Evolutionary conservation across 768 basidiomycete genomes (phyloP).

Genomic region (Pholiota molesta): DNA sequence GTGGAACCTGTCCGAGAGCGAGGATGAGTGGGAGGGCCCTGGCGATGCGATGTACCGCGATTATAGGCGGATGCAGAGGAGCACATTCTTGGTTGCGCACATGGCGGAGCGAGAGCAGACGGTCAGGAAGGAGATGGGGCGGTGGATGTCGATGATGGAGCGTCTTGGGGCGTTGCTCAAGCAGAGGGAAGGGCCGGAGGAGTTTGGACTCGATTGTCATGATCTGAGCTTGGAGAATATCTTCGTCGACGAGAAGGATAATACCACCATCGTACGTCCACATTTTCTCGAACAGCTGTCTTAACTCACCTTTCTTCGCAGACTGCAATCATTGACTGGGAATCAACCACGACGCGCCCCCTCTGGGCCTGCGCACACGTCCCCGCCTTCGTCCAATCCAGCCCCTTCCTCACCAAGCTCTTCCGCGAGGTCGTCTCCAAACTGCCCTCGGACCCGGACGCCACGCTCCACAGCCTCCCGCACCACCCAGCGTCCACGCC

Average conservation of each 20-base stretch:
- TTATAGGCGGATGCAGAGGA: conserved; percentile 79
- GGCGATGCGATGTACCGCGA: conserved; percentile 82
- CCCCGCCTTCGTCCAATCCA: conserved; percentile 78
- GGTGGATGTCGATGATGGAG: conserved; percentile 75
- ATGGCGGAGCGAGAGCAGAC: conserved; percentile 61
- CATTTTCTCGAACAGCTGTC: not conserved
- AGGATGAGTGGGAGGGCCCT: conserved; percentile 78
- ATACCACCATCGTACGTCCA: conserved; percentile 67
- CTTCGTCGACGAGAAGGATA: conserved; percentile 74
- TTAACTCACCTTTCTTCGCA: conserved; percentile 31
- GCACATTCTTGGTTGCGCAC: conserved; percentile 78
- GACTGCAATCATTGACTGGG: conserved; percentile 92
- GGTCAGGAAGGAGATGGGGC: conserved; percentile 70
- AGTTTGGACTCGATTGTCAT: conserved; percentile 83
- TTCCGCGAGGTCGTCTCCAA: conserved; percentile 68
- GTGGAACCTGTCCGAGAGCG: conserved; percentile 79
- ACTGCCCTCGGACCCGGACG: conserved; percentile 39
- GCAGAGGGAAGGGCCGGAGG: conserved; percentile 44
- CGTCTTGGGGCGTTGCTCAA: conserved; percentile 39
- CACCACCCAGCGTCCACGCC: conserved; percentile 7
- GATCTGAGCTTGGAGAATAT: conserved; percentile 86
- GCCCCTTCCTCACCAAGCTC: conserved; percentile 70
- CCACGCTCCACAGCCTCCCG: conserved; percentile 21
- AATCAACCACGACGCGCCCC: conserved; percentile 86
- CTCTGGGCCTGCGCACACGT: conserved; percentile 86